A percentile compares a stretch with the other conserved stretches of the same genome.
Evolutionary conservation across 1,284 basidiomycete genomes (phyloP).

Genomic region (Ganoderma lingzhi): DNA sequence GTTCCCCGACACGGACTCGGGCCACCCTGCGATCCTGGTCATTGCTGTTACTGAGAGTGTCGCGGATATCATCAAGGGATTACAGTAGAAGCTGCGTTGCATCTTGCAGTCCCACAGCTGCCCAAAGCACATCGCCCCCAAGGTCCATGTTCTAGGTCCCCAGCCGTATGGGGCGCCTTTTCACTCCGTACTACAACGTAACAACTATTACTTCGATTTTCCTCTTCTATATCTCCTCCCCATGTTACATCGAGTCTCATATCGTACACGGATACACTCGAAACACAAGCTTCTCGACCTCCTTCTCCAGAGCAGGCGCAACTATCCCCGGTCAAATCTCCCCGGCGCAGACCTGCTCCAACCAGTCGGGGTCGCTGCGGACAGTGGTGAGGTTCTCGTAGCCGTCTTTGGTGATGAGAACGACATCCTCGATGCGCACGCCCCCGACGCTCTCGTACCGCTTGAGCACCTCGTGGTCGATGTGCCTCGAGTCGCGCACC

Average conservation of each 20-base stretch:
- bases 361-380: conserved; percentile 78
- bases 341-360: conserved; percentile 82
- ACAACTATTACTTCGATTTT: background rate
- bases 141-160: too few relatives aligned
- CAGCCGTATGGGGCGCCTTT: background rate
- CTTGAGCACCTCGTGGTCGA: conserved; percentile 76
- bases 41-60: background rate
- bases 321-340: conserved; percentile 41
- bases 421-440: conserved; percentile 90
- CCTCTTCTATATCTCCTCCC: background rate
- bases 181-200: too few relatives aligned
- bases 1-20: background rate
- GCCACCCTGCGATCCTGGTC: background rate
- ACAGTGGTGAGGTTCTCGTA: conserved; percentile 86
- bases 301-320: background rate
- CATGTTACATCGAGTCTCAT: background rate
- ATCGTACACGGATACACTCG: background rate
- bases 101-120: too few relatives aligned
- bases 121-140: too few relatives aligned
- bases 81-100: too few relatives aligned
- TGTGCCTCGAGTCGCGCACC: conserved; percentile 72
- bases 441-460: conserved; percentile 85
- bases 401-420: conserved; percentile 72
- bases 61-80: background rate
- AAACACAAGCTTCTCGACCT: background rate